Conservation (phyloP, 192 early-diverging fungal genomes). For the Podila horticola region DNA sequence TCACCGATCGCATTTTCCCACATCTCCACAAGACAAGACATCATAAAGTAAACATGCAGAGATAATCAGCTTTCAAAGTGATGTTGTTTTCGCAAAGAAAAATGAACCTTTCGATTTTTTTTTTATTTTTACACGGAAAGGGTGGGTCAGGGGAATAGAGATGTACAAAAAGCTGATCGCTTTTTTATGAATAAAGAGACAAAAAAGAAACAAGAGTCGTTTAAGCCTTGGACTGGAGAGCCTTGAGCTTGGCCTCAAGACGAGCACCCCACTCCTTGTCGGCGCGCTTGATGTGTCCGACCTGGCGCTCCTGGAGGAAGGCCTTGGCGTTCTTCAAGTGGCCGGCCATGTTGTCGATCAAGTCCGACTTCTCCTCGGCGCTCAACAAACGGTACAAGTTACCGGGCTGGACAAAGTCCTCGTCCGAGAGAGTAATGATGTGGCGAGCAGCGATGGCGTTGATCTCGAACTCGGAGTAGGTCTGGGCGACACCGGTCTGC, state of each 20-base stretch:
- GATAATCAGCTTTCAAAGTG: too few relatives aligned
- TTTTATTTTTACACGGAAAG: too few relatives aligned
- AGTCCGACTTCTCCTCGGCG: slow-evolving; percentile 65
- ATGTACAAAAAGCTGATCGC: too few relatives aligned
- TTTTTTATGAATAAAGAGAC: background rate
- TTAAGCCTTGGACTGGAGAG: slow-evolving; percentile 51
- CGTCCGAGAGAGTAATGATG: slow-evolving; percentile 59
- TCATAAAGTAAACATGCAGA: too few relatives aligned
- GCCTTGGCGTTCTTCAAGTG: slow-evolving; percentile 61
- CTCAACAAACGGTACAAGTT: slow-evolving; percentile 67
- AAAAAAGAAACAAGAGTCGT: background rate
- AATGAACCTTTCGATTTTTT: too few relatives aligned
- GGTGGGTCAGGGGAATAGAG: too few relatives aligned
- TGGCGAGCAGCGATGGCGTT: slow-evolving; percentile 62
- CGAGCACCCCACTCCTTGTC: slow-evolving; percentile 66
- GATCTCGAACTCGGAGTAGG: slow-evolving; percentile 45
- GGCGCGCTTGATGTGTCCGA: slow-evolving; percentile 66
- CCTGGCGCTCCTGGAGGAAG: slow-evolving; percentile 63
- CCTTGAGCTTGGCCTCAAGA: slow-evolving; percentile 59
- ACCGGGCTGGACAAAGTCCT: slow-evolving; percentile 73
- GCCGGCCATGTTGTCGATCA: slow-evolving; percentile 68
- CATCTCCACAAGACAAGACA: too few relatives aligned
- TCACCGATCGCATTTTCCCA: too few relatives aligned
- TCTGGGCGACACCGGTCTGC: slow-evolving; percentile 39
- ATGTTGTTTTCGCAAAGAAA: too few relatives aligned